Conservation (phyloP, 169 alveolate genomes). For the Hepatocystis sp. region DNA sequence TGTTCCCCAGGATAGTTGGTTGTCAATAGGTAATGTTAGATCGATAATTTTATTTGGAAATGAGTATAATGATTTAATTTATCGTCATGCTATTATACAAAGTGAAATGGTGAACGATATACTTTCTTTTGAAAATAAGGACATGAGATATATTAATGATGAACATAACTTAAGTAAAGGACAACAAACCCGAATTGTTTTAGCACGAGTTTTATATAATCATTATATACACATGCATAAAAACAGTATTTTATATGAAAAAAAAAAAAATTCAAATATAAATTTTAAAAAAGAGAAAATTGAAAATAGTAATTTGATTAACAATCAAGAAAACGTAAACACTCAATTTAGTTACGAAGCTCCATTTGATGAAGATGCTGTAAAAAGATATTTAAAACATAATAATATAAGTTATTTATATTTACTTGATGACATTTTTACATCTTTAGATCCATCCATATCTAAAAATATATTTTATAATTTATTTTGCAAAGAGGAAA, state of each 20-base stretch:
- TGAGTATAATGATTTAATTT: constrained; percentile 64
- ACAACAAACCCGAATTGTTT: constrained; percentile 92
- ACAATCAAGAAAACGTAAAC: neutral
- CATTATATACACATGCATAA: constrained; percentile 55
- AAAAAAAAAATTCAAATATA: neutral
- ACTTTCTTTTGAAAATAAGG: constrained; percentile 83
- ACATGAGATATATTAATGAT: constrained; percentile 83
- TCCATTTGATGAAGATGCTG: neutral
- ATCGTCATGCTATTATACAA: constrained; percentile 75
- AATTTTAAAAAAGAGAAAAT: neutral
- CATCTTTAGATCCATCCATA: constrained; percentile 81
- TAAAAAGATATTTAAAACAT: neutral
- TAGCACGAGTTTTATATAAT: constrained; percentile 93
- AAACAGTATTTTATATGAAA: neutral
- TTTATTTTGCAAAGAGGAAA: constrained; percentile 66
- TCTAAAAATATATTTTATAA: constrained; percentile 79
- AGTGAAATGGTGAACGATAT: constrained; percentile 82
- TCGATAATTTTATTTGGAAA: constrained; percentile 86
- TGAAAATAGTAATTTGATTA: constrained; percentile 44
- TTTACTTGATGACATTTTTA: constrained; percentile 79
- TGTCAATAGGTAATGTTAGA: constrained; percentile 86
- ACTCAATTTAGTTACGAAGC: neutral
- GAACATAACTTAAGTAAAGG: constrained; percentile 92
- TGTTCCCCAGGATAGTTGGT: constrained; percentile 88
- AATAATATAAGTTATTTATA: constrained; percentile 37